Evolutionary conservation across 2,329 filamentous ascomycete genomes (phyloP).

Genomic region (Trichoderma brevicompactum): DNA sequence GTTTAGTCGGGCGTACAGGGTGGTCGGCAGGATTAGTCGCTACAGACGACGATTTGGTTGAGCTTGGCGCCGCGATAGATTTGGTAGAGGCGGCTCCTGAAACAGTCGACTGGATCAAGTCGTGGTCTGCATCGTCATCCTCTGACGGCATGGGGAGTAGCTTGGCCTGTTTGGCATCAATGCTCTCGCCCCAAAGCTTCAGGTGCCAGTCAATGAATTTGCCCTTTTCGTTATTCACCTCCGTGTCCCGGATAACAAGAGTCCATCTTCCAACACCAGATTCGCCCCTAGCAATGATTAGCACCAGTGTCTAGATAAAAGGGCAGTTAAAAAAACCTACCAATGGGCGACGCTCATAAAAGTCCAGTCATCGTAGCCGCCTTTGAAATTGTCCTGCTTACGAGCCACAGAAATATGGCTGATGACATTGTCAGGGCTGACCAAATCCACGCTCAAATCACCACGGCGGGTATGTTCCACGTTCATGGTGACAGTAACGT

Average conservation of each 20-base stretch:
- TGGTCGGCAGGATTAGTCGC: constrained; percentile 62
- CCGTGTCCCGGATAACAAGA: constrained; percentile 82
- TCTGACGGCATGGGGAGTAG: constrained; percentile 81
- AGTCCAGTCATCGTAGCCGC: constrained; percentile 92
- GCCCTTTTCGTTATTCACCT: constrained; percentile 75
- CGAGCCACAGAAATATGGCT: constrained; percentile 83
- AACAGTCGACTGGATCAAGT: constrained; percentile 63
- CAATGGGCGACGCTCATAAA: constrained; percentile 99
- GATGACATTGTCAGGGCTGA: constrained; percentile 79
- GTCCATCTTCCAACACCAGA: constrained; percentile 87
- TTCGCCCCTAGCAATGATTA: constrained; percentile 70
- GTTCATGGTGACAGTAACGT: constrained; percentile 98
- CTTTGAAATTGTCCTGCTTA: constrained; percentile 64
- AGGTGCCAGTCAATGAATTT: constrained; percentile 89
- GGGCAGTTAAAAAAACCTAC: constrained; percentile 53
- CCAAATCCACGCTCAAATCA: constrained; percentile 88
- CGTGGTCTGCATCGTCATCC: constrained; percentile 82
- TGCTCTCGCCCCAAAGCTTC: constrained; percentile 89
- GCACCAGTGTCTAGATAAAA: background rate
- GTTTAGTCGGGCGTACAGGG: constrained; percentile 64
- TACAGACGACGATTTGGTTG: constrained; percentile 51
- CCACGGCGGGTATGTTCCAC: constrained; percentile 84
- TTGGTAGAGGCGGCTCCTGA: constrained; percentile 36
- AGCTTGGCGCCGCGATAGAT: constrained; percentile 41
- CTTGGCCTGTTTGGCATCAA: constrained; percentile 73